These are phyloP conservation scores for Claviceps cyperi DNA, from an alignment of 2,329 filamentous ascomycete species.

Conservation along the genomic window DNA sequence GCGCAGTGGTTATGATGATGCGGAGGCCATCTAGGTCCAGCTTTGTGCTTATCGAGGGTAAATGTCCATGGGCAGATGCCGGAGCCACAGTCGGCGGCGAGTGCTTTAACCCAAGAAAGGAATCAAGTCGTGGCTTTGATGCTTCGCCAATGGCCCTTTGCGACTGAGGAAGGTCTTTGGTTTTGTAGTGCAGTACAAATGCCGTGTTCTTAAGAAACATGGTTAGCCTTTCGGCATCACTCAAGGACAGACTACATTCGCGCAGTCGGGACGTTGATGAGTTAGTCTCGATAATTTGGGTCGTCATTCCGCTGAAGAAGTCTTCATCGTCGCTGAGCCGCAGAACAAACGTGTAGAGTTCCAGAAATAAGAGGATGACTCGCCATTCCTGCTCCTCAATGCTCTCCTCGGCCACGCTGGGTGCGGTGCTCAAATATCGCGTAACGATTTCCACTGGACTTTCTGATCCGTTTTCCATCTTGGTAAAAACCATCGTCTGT, in stretches of 20 bases:
- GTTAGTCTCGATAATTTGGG: conserved; percentile 21
- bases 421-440: conserved; percentile 18
- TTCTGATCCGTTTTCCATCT: conserved; percentile 17
- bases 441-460: conserved; percentile 15
- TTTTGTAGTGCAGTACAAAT: conserved; percentile 78
- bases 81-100: background rate
- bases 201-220: conserved; percentile 81
- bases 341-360: conserved; percentile 84
- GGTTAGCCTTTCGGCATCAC: conserved; percentile 60
- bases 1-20: conserved; percentile 60
- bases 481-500: conserved; percentile 26
- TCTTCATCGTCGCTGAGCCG: conserved; percentile 94
- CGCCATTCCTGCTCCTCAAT: conserved; percentile 56
- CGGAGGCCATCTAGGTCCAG: conserved; percentile 66
- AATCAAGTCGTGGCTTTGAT: conserved; percentile 14
- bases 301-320: conserved; percentile 54
- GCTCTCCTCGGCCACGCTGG: conserved; percentile 9
- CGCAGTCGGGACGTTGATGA: conserved; percentile 34
- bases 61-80: background rate
- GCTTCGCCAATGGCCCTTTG: conserved; percentile 10
- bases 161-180: conserved; percentile 40
- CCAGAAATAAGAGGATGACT: conserved; percentile 76
- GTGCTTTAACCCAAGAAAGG: conserved; percentile 13
- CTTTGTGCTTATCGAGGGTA: conserved; percentile 10
- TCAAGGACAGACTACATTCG: conserved; percentile 53